These are phyloP conservation scores for Yamadazyma dendronema DNA, from an alignment of 1,139 yeast genomes.

Conservation along the genomic window DNA sequence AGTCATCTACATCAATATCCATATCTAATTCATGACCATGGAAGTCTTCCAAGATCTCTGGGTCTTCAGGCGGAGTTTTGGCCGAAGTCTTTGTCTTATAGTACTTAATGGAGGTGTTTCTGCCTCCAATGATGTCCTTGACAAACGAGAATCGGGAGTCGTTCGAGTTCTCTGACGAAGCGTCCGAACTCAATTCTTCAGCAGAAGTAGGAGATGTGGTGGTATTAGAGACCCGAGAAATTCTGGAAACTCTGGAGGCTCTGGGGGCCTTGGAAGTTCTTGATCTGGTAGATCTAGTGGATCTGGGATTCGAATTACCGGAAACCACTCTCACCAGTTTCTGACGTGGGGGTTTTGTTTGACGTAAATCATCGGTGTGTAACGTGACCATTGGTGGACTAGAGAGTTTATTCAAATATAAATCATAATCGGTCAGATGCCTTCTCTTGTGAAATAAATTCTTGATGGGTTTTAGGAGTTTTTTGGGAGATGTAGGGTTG, in stretches of 20 bases:
- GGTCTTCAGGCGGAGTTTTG: conserved; percentile 1
- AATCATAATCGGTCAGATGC: conserved; percentile 10
- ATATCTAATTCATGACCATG: conserved; percentile 33
- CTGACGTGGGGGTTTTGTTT: background rate
- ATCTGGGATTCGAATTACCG: background rate
- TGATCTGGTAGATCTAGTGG: background rate
- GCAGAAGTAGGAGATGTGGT: no score
- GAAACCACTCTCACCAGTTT: background rate
- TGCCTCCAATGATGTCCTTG: conserved; percentile 50
- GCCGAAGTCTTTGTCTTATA: conserved; percentile 38
- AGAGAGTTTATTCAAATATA: background rate
- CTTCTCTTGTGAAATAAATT: conserved; percentile 29
- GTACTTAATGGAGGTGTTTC: conserved; percentile 63
- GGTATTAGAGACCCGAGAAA: no score
- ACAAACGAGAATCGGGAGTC: conserved; percentile 52
- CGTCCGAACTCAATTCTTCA: conserved; percentile 5
- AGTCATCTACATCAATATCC: conserved; percentile 39
- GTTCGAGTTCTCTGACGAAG: conserved; percentile 12
- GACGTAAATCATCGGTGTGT: background rate
- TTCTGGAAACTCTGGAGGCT: background rate
- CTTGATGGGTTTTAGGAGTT: conserved; percentile 42
- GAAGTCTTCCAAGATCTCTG: conserved; percentile 27
- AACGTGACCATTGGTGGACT: background rate
- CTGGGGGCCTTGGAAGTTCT: background rate
- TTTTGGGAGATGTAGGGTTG: conserved; percentile 30